Evolutionary conservation across 176 grass and related monocot genomes (phyloP), one percentile per base, ranked within the genome.

Genomic region (Oryza glaberrima): DNA sequence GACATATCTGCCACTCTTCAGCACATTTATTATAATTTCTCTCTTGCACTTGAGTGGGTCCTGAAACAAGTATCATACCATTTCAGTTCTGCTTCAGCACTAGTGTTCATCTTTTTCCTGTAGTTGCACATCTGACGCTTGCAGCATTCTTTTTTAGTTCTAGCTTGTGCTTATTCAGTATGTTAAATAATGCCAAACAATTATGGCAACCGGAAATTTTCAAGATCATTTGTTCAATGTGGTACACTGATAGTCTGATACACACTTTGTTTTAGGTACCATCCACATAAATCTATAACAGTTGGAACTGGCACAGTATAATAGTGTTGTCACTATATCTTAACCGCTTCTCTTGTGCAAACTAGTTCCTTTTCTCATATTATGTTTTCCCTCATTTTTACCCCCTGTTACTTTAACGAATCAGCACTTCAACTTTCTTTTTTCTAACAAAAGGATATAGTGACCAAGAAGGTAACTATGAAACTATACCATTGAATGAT

Each of bases 341-440:
- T 17, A 81, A 81, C 75, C 44, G 5, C 3, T 2, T 32, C n/a
- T 63, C 15, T 64, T 65, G 46, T 76, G 23, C 25, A 20, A 82
- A 66, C 60, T 69, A 36, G 22, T 40, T 0, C 5, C 4, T 72
- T 64, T 1, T 60, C 60, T 82, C 7, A 4, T 60, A 36, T 49
- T 73, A 52, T 6, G n/a, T 40, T 49, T 69, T 79, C 16, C 44
- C 46, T 41, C 61, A 12, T 85, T 81, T 63, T 30, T 30, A 30
- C 28, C 28, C 28, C 28, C 28, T 36, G 17, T 82, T 77, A 58
- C 3, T 69, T 60, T n/a, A 51, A 74, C n/a, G 30, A 6, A 60
- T n/a, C 20, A 65, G 46, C n/a, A 10, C 15, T 58, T 85, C 16
- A 19, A 47, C 7, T 49, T 63, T 65, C 10, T 1, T 82, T 82